Evolutionary conservation across 257 asterid species (phyloP), one percentile per base, ranked within the genome.

Genomic region (Datura wrightii): DNA sequence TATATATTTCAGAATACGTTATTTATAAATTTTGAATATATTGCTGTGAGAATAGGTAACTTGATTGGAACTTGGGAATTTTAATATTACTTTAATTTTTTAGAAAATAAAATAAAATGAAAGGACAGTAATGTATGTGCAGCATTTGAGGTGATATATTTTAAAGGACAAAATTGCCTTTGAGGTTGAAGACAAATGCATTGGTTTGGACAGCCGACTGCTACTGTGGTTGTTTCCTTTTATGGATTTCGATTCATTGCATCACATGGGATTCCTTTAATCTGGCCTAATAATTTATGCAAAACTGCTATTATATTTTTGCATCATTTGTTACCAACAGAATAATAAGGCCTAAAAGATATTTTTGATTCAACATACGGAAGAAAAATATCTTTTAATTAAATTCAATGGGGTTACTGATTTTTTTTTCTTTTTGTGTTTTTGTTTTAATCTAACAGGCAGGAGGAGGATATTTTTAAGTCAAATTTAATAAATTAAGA

Each of bases 251-350:
- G 3, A 18, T 72, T 44, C 58, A 10, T n/a, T n/a, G 80, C 37
- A n/a, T 44, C 55, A 71, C 56, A 71, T 71, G 39, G 36, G 56
- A 71, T 70, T 39, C 79, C 24, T 69, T 69, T 16, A 10, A 69
- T 69, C 13, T 34, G 44, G 1, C 42, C 44, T 31, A 63, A 24
- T 31, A 4, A 62, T 9, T 62, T 2, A 10, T 63, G 71, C 31
- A 24, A 24, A 24, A 24, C 1, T 63, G 8, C 10, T 16, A 31
- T 63, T 63, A 63, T 31, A 31, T 63, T 63, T 63, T 63, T 63
- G 67, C n/a, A 65, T 34, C 62, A 55, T 55, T 4, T 15, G 62
- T 16, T 5, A 5, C 24, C 2, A 16, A 55, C 2, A 24, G 31
- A 24, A 24, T 24, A 24, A 24, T 24, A 24, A 24, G 31, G 31